These are phyloP conservation scores for Inga oerstediana DNA, from an alignment of 306 rosid species.

Conservation along the genomic window DNA sequence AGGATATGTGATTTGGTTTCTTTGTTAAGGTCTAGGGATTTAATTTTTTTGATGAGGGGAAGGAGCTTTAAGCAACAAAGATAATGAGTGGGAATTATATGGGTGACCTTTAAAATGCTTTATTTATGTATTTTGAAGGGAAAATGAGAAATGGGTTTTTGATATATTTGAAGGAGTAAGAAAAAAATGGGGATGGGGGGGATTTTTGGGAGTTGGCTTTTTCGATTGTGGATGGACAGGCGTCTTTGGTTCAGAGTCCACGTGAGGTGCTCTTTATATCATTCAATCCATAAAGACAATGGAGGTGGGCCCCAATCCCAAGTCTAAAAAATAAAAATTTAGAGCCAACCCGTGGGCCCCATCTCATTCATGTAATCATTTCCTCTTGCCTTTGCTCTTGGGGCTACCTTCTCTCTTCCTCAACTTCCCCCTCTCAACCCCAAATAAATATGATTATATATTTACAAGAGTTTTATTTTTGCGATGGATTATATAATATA, in stretches of 20 bases:
- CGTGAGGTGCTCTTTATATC: slow-evolving; percentile 99
- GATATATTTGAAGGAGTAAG: too few relatives aligned
- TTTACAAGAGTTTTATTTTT: too few relatives aligned
- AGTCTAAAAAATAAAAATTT: slow-evolving; percentile 58
- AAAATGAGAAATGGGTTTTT: background rate
- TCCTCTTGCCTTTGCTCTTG: slow-evolving; percentile 48
- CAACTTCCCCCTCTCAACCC: too few relatives aligned
- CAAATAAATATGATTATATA: too few relatives aligned
- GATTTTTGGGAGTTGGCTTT: slow-evolving; percentile 35
- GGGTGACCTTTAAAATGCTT: slow-evolving; percentile 70
- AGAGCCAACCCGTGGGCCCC: slow-evolving; percentile 61
- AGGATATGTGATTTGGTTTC: slow-evolving; percentile 13
- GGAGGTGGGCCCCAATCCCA: slow-evolving; percentile 73
- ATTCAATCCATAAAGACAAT: slow-evolving; percentile 87
- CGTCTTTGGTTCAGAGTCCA: slow-evolving; percentile 94
- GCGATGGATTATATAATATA: too few relatives aligned
- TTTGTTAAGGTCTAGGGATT: background rate
- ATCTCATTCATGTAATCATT: slow-evolving; percentile 70
- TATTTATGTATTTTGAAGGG: slow-evolving; percentile 1
- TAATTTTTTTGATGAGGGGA: slow-evolving; percentile 31
- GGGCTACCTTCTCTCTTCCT: too few relatives aligned
- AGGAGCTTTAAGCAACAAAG: slow-evolving; percentile 76
- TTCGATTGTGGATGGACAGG: slow-evolving; percentile 89
- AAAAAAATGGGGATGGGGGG: background rate
- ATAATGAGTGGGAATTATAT: slow-evolving; percentile 84